Base-by-base conservation (phyloP, 495 filamentous ascomycete species). In the Penicillium cinerascens region DNA sequence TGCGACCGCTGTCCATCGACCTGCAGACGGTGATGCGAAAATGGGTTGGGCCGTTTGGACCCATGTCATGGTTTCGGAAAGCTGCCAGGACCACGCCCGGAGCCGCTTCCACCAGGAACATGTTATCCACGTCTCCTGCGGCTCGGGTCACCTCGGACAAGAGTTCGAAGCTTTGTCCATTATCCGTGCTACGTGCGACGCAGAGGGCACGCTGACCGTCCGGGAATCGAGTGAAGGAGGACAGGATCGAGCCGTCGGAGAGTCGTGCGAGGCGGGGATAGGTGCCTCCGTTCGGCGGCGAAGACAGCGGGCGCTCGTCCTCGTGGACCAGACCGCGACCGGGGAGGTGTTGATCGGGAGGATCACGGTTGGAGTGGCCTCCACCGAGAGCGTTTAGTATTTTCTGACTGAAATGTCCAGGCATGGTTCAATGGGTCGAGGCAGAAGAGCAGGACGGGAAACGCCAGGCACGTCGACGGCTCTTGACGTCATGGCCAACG, bases 1-100 rank as follows among this genome's bases (percentile, higher is more conserved):
- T 71, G 1, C 58, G 65, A 1, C 81, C 83, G 41, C 70, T 72
- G 56, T 87, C 80, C 10, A 51, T 64, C 21, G 80, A 83, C 35
- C 73, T 69, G 56, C 78, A 85, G 13, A 86, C 73, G 0, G 80
- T 84, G 60, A 87, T 85, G 21, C 82, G 82, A 68, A 79, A 85
- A 58, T 72, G 71, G 0, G 73, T 79, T 1, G 63, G 69, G 18
- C 67, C 58, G 22, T 64, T 43, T 0, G 66, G 67, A 0, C 70
- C 63, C 3, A 70, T 64, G 46, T 83, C 78, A 58, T 85, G 83
- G 61, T 85, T 84, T 23, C 83, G 77, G 58, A 83, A 85, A 1
- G 82, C 81, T 6, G 73, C 77, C 0, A 86, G 68, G 18, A 86
- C 70, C 0, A 69, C 68, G 0, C 72, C 72, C 2, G 71, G 70